Base-by-base conservation (phyloP, 1,284 basidiomycete genomes). In the Paramarasmius palmivorus region DNA sequence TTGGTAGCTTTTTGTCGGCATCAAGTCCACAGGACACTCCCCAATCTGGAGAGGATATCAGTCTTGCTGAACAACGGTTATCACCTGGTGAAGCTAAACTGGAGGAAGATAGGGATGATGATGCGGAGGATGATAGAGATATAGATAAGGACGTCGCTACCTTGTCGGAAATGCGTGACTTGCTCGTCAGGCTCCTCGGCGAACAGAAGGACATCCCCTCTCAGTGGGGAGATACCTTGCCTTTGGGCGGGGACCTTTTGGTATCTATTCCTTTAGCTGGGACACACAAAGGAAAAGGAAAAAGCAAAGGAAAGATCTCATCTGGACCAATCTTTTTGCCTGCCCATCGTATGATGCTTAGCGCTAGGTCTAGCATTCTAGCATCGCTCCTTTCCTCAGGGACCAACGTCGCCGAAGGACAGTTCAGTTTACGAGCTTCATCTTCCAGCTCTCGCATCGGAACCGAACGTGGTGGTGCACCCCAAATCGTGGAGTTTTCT, bases 321-420 rank as follows among this genome's bases (percentile, higher is more conserved):
- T 32, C 37, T 26, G 20, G 9, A 20, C 29, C 12, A 8, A n/a
- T 48, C 26, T 67, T 73, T 17, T 75, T 93, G 46, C 87, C 88
- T 1, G 85, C 75, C 0, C 93, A 96, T 66, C 74, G 78, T 3
- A 71, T 80, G 17, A 68, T 95, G 12, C 76, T 95, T 2, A 77
- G 80, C 0, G 77, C 85, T 0, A 82, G 92, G 7, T 86, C 83
- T 4, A 59, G 68, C 0, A 68, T 75, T 1, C 68, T 95, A 2
- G 66, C 68, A 15, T 63, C 63, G 2, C 61, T 88, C 0, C 64
- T 91, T 1, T 57, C 60, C 2, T 75, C 76, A 0, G 47, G 59
- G 2, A 56, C 45, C 49, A 4, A 22, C 25, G 32, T 29, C 4
- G n/a, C n/a, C 4, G 44, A 46, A 15, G 25, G 12, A 32, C 8